These are phyloP conservation scores for Cucurbita pepo DNA, from an alignment of 306 rosid species.

Conservation along the genomic window DNA sequence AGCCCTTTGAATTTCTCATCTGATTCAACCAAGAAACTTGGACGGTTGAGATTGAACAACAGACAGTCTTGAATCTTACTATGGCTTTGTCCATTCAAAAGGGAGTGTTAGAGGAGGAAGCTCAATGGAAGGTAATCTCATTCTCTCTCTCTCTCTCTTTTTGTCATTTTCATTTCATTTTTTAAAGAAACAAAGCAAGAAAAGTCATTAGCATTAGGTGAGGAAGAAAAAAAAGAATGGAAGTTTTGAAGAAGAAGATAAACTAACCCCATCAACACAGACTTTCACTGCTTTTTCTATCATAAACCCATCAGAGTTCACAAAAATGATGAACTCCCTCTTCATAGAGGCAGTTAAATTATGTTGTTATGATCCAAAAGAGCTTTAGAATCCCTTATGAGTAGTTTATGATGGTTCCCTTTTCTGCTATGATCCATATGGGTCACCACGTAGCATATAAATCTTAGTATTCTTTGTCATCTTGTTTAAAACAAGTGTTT, in stretches of 20 bases:
- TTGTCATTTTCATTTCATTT: background rate
- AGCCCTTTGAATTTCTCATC: background rate
- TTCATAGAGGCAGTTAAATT: background rate
- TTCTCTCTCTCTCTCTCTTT: background rate
- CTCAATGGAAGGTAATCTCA: background rate
- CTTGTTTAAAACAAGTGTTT: background rate
- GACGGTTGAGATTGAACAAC: background rate
- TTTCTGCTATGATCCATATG: constrained; percentile 3
- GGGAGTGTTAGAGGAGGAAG: background rate
- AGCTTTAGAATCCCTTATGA: background rate
- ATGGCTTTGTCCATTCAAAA: background rate
- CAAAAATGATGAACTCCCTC: background rate
- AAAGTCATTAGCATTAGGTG: constrained; percentile 3
- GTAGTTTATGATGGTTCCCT: background rate
- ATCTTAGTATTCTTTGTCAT: background rate
- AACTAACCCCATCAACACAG: constrained; percentile 1
- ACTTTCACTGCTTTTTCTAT: background rate
- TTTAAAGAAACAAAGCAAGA: background rate
- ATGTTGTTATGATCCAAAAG: background rate
- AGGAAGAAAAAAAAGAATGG: background rate
- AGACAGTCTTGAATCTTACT: background rate
- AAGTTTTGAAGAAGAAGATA: background rate
- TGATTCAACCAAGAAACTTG: background rate
- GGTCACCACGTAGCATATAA: background rate
- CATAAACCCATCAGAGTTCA: background rate